Evolutionary conservation across 139 green algal species (phyloP), one percentile per base, ranked within the genome.

Genomic region (Chlorella vulgaris): DNA sequence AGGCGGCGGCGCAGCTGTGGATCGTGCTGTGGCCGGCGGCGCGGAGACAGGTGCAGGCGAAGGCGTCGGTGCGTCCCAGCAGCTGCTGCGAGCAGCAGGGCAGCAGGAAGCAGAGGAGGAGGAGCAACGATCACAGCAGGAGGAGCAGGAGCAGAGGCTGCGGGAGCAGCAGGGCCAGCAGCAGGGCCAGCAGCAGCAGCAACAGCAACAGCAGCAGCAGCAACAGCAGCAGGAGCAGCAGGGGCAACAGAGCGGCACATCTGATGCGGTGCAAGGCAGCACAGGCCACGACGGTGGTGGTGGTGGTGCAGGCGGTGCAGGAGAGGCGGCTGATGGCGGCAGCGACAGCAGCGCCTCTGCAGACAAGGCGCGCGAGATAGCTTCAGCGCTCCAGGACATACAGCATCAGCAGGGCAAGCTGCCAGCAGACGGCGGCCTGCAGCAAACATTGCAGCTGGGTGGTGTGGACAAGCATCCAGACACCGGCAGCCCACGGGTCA

Each of bases 351-450:
- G 36, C 35, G n/a, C 26, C 1, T 51, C 47, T 7, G 70, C 50
- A 35, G 35, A 53, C 28, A 79, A 79, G 42, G 73, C 73, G 26
- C 53, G 51, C 15, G 73, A 79, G 53, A 79, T 79, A 7, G 73
- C 73, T 3, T 33, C 35, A 10, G 73, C 73, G 22, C 53, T 79
- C n/a, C 50, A 67, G 36, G 51, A 79, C 35, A 47, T 6, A 51
- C 40, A 66, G 50, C 31, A 78, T 43, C 18, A 10, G 71, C 67
- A 74, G 66, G n/a, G n/a, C n/a, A n/a, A n/a, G n/a, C n/a, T n/a
- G n/a, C n/a, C n/a, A n/a, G n/a, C n/a, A 33, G 50, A 38, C 29
- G 13, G 10, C 35, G n/a, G 4, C 4, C 66, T 7, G 66, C 67
- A 38, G 67, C 67, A 55, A 24, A 38, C 39, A 28, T 1, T 33